Conservation (phyloP, 2,329 filamentous ascomycete genomes). For the Claviceps arundinis region DNA sequence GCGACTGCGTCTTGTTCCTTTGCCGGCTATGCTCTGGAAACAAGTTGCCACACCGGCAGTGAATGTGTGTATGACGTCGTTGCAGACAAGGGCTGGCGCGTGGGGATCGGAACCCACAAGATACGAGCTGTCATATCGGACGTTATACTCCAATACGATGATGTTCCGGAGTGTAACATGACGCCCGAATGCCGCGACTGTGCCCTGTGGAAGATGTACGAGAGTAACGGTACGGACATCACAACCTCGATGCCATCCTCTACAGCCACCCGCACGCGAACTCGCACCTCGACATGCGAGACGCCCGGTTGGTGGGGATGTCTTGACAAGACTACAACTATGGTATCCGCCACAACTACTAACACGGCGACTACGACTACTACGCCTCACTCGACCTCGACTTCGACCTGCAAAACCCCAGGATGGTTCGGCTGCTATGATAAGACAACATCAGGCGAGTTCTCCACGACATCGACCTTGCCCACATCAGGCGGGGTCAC, state of each 20-base stretch:
- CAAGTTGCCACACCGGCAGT: slow-evolving; percentile 76
- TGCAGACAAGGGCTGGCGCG: slow-evolving; percentile 79
- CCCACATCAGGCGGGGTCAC: slow-evolving; percentile 8
- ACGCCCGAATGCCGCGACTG: slow-evolving; percentile 82
- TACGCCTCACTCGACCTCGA: slow-evolving; percentile 33
- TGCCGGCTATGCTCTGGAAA: slow-evolving; percentile 86
- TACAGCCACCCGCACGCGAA: slow-evolving; percentile 52
- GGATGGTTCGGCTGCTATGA: slow-evolving; percentile 57
- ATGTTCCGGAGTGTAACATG: slow-evolving; percentile 60
- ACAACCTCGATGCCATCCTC: slow-evolving; percentile 48
- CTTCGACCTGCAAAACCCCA: slow-evolving; percentile 36
- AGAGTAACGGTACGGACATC: slow-evolving; percentile 74
- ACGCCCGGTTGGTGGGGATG: slow-evolving; percentile 91
- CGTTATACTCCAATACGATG: slow-evolving; percentile 72
- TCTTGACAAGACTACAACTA: slow-evolving; percentile 49
- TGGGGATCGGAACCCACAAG: slow-evolving; percentile 81
- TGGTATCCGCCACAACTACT: slow-evolving; percentile 21
- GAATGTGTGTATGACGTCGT: slow-evolving; percentile 92
- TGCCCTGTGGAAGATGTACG: slow-evolving; percentile 85
- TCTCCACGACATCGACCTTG: slow-evolving; percentile 16
- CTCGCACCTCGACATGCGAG: slow-evolving; percentile 74
- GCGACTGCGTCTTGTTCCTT: slow-evolving; percentile 81
- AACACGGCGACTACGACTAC: slow-evolving; percentile 28
- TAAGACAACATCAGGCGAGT: slow-evolving; percentile 19
- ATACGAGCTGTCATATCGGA: slow-evolving; percentile 81